Conservation (phyloP, 331 rosid species). For the Rhamnella rubrinervis region DNA sequence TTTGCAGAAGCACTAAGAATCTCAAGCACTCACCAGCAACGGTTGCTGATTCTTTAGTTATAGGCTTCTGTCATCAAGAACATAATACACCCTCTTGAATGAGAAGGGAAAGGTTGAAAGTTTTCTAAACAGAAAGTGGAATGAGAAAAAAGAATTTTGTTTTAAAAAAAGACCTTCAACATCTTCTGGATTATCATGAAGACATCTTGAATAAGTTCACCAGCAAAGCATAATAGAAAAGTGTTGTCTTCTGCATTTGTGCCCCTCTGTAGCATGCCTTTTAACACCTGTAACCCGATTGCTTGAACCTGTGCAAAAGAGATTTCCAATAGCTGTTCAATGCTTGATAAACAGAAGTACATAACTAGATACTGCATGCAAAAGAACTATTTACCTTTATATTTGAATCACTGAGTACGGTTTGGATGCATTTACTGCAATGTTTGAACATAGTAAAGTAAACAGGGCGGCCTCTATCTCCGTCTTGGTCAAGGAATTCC, state of each 20-base stretch:
- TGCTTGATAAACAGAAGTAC: slow-evolving; percentile 18
- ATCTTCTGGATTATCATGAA: slow-evolving; percentile 53
- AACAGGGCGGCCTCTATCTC: slow-evolving; percentile 35
- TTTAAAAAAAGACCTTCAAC: slow-evolving; percentile 52
- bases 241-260: slow-evolving; percentile 50
- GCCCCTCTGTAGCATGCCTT: slow-evolving; percentile 56
- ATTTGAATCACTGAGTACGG: slow-evolving; percentile 62
- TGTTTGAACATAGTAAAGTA: slow-evolving; percentile 41
- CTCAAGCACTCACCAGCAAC: slow-evolving; percentile 72
- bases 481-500: slow-evolving; percentile 36
- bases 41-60: slow-evolving; percentile 68
- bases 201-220: slow-evolving; percentile 65
- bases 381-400: slow-evolving; percentile 50
- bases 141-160: neutral
- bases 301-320: slow-evolving; percentile 65
- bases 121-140: slow-evolving; percentile 3
- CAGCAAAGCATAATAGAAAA: slow-evolving; percentile 66
- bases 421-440: slow-evolving; percentile 64
- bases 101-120: slow-evolving; percentile 19
- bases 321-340: slow-evolving; percentile 30
- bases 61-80: slow-evolving; percentile 53
- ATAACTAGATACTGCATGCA: slow-evolving; percentile 21
- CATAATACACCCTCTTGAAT: slow-evolving; percentile 28
- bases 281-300: slow-evolving; percentile 83
- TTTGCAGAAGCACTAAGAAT: slow-evolving; percentile 75